These are phyloP conservation scores for Mycosphaerella arachidis DNA, from an alignment of 2,329 filamentous ascomycete genomes.

Conservation along the genomic window DNA sequence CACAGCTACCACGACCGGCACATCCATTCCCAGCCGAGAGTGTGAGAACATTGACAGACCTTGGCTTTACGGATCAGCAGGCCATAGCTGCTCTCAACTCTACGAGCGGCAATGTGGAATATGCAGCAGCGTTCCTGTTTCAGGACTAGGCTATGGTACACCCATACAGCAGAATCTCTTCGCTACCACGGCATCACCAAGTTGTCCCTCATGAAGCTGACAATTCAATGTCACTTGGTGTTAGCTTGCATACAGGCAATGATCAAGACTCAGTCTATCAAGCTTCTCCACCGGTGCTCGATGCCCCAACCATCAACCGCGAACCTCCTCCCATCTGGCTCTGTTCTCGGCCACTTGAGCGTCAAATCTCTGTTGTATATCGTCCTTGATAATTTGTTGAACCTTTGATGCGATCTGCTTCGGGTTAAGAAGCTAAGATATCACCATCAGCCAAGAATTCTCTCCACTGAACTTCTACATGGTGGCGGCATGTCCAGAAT, in stretches of 20 bases:
- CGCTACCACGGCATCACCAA: not conserved
- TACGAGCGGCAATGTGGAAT: conserved; percentile 47
- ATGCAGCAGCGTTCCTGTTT: conserved; percentile 46
- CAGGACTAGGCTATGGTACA: conserved; percentile 29
- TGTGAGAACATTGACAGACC: conserved; percentile 40
- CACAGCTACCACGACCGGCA: conserved; percentile 30
- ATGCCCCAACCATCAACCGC: conserved; percentile 35
- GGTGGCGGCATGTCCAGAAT: too few species aligned
- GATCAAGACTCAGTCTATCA: conserved; percentile 20
- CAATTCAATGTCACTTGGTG: conserved; percentile 12
- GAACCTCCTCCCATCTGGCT: conserved; percentile 28
- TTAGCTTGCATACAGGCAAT: not conserved
- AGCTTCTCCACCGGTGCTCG: conserved; percentile 29
- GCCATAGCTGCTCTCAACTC: conserved; percentile 47
- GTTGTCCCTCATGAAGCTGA: conserved; percentile 17
- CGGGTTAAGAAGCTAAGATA: too few species aligned
- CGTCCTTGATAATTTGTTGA: too few species aligned
- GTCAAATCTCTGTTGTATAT: conserved; percentile 29
- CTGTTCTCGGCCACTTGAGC: conserved; percentile 30
- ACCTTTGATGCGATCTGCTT: too few species aligned
- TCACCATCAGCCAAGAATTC: too few species aligned
- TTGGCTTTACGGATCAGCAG: conserved; percentile 44
- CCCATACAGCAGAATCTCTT: not conserved
- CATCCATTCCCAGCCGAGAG: conserved; percentile 41
- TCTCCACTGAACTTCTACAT: not conserved